Base-by-base conservation (phyloP, 2,329 filamentous ascomycete genomes). In the Coniochaeta pulveracea region DNA sequence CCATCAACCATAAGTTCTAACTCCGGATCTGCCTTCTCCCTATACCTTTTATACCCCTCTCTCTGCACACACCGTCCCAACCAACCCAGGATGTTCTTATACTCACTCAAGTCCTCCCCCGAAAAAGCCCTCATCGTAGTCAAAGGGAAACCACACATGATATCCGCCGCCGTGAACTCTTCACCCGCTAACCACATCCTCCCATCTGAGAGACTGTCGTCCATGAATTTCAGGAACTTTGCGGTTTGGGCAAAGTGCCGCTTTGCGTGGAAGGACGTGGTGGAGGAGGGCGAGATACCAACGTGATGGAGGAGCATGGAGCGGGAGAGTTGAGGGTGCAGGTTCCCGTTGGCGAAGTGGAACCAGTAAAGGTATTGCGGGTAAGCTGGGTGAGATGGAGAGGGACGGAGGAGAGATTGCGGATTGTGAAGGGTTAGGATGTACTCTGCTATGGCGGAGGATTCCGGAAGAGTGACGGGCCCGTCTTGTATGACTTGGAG, bases 351-450 rank as follows among this genome's bases (percentile, higher is more conserved):
- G 7, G 60, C 55, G 48, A 64, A 78, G 47, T 80, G 71, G 45
- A 72, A 69, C 73, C 73, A 82, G 56, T 73, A 79, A 1, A 82
- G 46, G 41, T 74, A 81, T 33, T 75, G 63, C 3, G 70, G 56
- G 40, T 76, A 81, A 27, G 61, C 58, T 11, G 60, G 50, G 33
- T 70, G 52, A 0, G 48, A 43, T 0, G 68, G 64, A n/a, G n/a
- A n/a, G 0, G 44, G 31, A 0, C 75, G 42, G 8, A 62, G 54
- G 0, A 80, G 54, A 10, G 50, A 53, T 5, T 72, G 71, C 5
- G 50, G 43, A 19, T 57, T 71, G 41, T 78, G 58, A 27, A 63
- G 65, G 43, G 63, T 52, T 38, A 66, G 56, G 44, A 82, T 69
- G 55, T 80, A 81, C 36, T 82, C 73, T 28, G 67, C 55, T 39